A percentile compares a stretch with the other conserved stretches of the same genome.
These are phyloP conservation scores for Cladosporium sp. DNA, from an alignment of 2,329 filamentous ascomycete species.

Conservation along the genomic window DNA sequence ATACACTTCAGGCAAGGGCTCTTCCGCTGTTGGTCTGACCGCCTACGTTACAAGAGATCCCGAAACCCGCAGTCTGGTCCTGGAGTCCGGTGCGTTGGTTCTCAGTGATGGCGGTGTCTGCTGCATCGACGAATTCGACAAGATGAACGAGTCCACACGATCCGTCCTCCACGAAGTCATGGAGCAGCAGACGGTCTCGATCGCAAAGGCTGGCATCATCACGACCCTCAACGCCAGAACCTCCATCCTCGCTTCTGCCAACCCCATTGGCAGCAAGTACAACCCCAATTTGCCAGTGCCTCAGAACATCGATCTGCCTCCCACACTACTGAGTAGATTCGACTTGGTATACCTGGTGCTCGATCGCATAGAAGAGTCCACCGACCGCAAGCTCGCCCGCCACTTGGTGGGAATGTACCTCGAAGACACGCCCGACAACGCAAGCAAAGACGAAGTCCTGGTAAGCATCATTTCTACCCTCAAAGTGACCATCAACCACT, in stretches of 20 bases:
- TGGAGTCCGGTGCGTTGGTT: conserved; percentile 73
- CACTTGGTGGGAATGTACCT: conserved; percentile 96
- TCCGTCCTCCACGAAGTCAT: conserved; percentile 79
- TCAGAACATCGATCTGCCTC: conserved; percentile 96
- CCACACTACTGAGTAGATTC: conserved; percentile 91
- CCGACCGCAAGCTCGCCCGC: conserved; percentile 83
- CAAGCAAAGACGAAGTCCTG: conserved; percentile 74
- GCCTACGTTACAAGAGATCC: conserved; percentile 77
- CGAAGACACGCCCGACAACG: conserved; percentile 89
- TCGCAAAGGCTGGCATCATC: conserved; percentile 77
- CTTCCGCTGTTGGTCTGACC: conserved; percentile 73
- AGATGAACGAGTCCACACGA: conserved; percentile 74
- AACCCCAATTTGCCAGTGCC: conserved; percentile 94
- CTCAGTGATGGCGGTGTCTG: conserved; percentile 75
- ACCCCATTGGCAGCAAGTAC: conserved; percentile 97
- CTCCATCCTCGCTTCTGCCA: conserved; percentile 93
- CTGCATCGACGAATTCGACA: conserved; percentile 79
- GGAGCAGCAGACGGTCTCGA: conserved; percentile 78
- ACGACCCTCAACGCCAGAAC: conserved; percentile 93
- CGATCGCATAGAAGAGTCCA: conserved; percentile 87
- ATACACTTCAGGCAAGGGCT: conserved; percentile 76
- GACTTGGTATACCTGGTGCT: conserved; percentile 96
- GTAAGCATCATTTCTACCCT: conserved; percentile 54
- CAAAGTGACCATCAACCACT: neutral
- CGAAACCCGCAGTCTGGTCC: conserved; percentile 71